phyloP scores from a whole-genome alignment of 2,329 filamentous ascomycete species.

The Coccinonectria pachysandricola region DNA sequence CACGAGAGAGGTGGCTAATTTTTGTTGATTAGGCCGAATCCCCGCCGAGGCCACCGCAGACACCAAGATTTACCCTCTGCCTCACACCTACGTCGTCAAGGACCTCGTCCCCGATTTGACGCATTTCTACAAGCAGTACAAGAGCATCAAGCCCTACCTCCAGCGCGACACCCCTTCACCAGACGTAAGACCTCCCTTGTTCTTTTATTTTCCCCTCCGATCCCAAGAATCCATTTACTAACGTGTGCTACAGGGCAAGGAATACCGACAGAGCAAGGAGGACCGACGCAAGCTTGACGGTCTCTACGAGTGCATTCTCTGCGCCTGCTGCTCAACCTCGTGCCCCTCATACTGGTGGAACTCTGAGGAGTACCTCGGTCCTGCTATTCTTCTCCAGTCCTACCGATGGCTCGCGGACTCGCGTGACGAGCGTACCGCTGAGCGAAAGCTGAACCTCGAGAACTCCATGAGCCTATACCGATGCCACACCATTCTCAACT shows the following conservation, averaged over 20 bases:
- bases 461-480: constrained; percentile 99
- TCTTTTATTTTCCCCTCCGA: no score
- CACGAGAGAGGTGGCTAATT: no score
- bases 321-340: constrained; percentile 96
- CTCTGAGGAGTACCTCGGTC: constrained; percentile 94
- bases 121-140: constrained; percentile 99
- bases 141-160: constrained; percentile 97
- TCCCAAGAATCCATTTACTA: no score
- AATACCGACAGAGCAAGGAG: constrained; percentile 81
- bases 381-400: constrained; percentile 90
- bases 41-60: constrained; percentile 71
- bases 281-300: constrained; percentile 96
- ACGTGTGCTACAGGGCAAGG: constrained; percentile 82
- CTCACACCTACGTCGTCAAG: constrained; percentile 98
- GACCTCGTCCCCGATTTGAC: constrained; percentile 96
- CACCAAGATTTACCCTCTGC: constrained; percentile 92
- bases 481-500: constrained; percentile 99
- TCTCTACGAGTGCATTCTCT: constrained; percentile 98
- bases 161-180: constrained; percentile 77
- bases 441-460: constrained; percentile 85
- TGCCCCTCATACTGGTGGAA: constrained; percentile 99
- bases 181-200: constrained; percentile 54
- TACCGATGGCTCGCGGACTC: constrained; percentile 97
- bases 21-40: constrained; percentile 98
- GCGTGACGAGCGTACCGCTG: constrained; percentile 77